Evolutionary conservation across 2,329 filamentous ascomycete species (phyloP), one percentile per base, ranked within the genome.

Genomic region (Alternaria conjuncta): DNA sequence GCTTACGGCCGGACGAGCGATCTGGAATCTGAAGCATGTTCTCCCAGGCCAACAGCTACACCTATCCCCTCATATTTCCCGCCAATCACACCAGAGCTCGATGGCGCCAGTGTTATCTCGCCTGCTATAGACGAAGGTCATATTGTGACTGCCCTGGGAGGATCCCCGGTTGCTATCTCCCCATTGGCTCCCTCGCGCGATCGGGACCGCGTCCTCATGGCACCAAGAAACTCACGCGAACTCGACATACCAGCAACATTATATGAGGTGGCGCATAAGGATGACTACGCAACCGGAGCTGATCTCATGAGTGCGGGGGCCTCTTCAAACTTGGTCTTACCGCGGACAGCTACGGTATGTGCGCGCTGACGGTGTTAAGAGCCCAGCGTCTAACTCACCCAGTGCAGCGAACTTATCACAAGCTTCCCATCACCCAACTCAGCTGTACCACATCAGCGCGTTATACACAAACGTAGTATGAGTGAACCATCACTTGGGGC

Each of bases 21-120:
- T 15, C 55, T 73, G 9, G 72, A 72, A 15, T 77, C 75, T 4
- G 75, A 76, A 15, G 70, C 68, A 8, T 77, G 74, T 15, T 75
- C 74, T 4, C 56, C 71, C 11, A 63, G 67, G 43, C 70, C 65
- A 25, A 64, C 67, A n/a, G 69, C 70, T n/a, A 76, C 74, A 12
- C 71, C 75, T 36, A 63, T 64, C 23, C 70, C 60, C 10, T 49
- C 69, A 10, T 65, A 65, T 5, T 75, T 72, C 44, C 21, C 66
- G 12, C 56, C 70, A 6, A 57, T 55, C 8, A 70, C 66, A 6
- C 67, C 72, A 47, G 71, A 71, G 23, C 55, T 73, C 13, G 71
- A 66, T 20, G 61, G 66, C 18, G 72, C 70, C 20, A 62, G 56
- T 26, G 60, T 64, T 9, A 57, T 68, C n/a, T 73, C 73, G 21